Evolutionary conservation across 257 asterid species (phyloP), one percentile per base, ranked within the genome.

Genomic region (Primulina huaijiensis): DNA sequence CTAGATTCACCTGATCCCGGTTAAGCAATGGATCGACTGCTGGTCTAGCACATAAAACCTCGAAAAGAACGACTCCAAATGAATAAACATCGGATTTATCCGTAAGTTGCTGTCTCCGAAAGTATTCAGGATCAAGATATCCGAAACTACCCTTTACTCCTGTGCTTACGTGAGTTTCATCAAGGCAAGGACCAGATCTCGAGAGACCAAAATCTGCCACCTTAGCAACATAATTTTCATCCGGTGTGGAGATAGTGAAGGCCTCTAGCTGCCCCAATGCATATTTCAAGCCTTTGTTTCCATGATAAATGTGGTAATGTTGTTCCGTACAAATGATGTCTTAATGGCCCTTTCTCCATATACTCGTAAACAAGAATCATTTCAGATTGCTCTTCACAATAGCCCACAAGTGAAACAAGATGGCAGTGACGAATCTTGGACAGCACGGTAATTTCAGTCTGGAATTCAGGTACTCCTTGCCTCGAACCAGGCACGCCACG

Each of bases 261-360:
- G 8, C 96, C 96, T 68, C 96, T 66, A 21, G 96, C 96, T 12
- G 96, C 95, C n/a, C 96, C 96, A 7, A 89, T 87, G 86, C 96
- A 89, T 64, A 89, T 80, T 65, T 89, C 96, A 0, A 89, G 90
- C 78, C 96, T 74, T 67, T 87, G 89, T 70, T 84, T 89, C 96
- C 96, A 89, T 4, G 92, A 81, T 20, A 89, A 40, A 0, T 87
- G 86, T 3, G 86, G 82, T 20, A 69, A 71, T 21, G 67, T 64
- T 0, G 82, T 53, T 6, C 96, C 94, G 8, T 87, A 89, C 61
- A 89, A 75, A 70, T 89, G 92, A 62, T 62, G 76, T 62, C 85
- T 85, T 38, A 87, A 31, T 0, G 96, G 81, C 27, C 96, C 96
- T 68, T 85, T 87, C 62, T 87, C 92, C 78, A 89, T 75, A 77